A percentile compares a stretch with the other conserved stretches of the same genome.
These are phyloP conservation scores for Exophiala sp. DNA, from an alignment of 2,329 filamentous ascomycete genomes.

Conservation along the genomic window DNA sequence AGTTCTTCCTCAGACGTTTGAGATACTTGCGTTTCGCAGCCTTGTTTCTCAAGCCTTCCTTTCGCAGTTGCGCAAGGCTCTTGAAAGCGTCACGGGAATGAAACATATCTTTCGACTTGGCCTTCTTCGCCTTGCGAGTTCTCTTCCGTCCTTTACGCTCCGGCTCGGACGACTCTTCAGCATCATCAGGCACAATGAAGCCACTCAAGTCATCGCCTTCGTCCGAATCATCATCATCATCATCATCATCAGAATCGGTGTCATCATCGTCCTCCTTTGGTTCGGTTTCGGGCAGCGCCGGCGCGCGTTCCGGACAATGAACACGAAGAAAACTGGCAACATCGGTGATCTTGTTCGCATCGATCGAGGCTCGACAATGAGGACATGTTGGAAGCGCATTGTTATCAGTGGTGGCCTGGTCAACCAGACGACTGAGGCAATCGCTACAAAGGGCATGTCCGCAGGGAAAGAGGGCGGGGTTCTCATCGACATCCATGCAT, in stretches of 20 bases:
- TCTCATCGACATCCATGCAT: constrained; percentile 69
- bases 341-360: constrained; percentile 65
- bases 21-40: constrained; percentile 65
- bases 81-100: constrained; percentile 36
- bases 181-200: constrained; percentile 50
- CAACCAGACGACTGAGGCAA: constrained; percentile 65
- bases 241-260: constrained; percentile 31
- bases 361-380: constrained; percentile 63
- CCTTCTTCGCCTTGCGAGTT: constrained; percentile 11
- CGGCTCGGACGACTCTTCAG: constrained; percentile 33
- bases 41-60: constrained; percentile 58
- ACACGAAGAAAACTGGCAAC: constrained; percentile 67
- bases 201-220: constrained; percentile 45
- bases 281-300: constrained; percentile 33
- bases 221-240: constrained; percentile 29
- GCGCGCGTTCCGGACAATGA: constrained; percentile 54
- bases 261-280: constrained; percentile 37
- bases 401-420: constrained; percentile 56
- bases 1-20: constrained; percentile 60
- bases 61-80: constrained; percentile 60
- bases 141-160: constrained; percentile 24
- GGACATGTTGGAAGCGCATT: constrained; percentile 63
- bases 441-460: constrained; percentile 74
- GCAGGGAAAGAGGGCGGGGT: constrained; percentile 75
- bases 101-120: constrained; percentile 42